A percentile compares a stretch with the other conserved stretches of the same genome.
These are phyloP conservation scores for Cynanchum wilfordii DNA, from an alignment of 257 asterid genomes.

Conservation along the genomic window DNA sequence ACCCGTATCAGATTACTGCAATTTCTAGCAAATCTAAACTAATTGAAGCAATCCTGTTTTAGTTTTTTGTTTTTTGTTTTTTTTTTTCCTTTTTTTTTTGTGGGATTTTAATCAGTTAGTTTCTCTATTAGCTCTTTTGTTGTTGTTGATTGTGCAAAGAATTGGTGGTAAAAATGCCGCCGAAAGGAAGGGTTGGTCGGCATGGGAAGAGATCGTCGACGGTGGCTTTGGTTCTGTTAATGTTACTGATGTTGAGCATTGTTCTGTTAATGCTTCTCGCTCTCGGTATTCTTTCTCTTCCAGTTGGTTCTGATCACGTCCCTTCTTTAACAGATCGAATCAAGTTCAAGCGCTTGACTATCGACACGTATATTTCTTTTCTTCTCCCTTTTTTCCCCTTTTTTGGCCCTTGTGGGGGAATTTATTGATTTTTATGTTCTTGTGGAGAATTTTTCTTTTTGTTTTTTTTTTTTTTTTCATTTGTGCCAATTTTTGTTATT, in stretches of 20 bases:
- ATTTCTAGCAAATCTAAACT: neutral
- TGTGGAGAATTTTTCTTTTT: neutral
- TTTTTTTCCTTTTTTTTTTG: neutral
- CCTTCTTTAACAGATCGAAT: conserved; percentile 36
- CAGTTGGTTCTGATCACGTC: conserved; percentile 49
- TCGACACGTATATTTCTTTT: conserved; percentile 36
- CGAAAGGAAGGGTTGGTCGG: conserved; percentile 52
- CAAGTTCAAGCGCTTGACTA: conserved; percentile 55
- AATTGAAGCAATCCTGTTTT: neutral
- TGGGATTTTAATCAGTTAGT: neutral
- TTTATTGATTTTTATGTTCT: neutral
- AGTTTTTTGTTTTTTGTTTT: neutral
- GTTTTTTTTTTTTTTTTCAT: neutral
- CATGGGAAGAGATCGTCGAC: conserved; percentile 67
- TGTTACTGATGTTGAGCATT: conserved; percentile 68
- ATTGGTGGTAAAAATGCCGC: conserved; percentile 28
- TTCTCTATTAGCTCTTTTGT: neutral
- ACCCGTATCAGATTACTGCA: neutral
- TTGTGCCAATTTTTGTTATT: too few relatives aligned
- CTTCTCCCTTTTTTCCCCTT: neutral
- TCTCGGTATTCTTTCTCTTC: conserved; percentile 75
- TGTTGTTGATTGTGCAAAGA: neutral
- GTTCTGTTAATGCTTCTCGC: conserved; percentile 77
- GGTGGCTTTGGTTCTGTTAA: conserved; percentile 51
- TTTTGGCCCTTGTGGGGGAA: neutral